These are phyloP conservation scores for Clitopilus passeckerianus DNA, from an alignment of 768 basidiomycete genomes.

Conservation along the genomic window DNA sequence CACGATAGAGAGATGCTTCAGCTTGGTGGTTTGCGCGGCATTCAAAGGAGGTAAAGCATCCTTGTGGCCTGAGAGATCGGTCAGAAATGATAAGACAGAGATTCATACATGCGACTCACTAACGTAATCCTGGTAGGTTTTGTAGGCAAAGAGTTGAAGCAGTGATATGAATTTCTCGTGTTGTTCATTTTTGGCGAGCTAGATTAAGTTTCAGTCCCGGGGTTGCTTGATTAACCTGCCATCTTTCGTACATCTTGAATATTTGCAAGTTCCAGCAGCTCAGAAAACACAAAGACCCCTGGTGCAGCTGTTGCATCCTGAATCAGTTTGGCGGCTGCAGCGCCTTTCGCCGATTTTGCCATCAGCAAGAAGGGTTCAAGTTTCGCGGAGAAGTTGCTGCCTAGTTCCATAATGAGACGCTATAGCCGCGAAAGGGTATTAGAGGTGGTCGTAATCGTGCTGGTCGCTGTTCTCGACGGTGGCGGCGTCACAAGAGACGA, in stretches of 20 bases:
- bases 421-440: not conserved
- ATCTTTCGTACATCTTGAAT: constrained; percentile 69
- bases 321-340: constrained; percentile 85
- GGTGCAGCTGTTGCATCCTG: constrained; percentile 84
- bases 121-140: constrained; percentile 79
- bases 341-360: constrained; percentile 88
- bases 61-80: constrained; percentile 51
- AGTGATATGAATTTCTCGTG: constrained; percentile 57
- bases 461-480: not conserved
- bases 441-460: not conserved
- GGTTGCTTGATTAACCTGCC: not conserved
- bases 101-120: constrained; percentile 31
- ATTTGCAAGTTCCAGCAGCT: constrained; percentile 77
- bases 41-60: constrained; percentile 64
- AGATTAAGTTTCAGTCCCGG: constrained; percentile 2
- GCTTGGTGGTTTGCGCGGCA: constrained; percentile 72
- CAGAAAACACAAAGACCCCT: constrained; percentile 90
- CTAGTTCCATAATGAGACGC: constrained; percentile 48
- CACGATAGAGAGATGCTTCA: constrained; percentile 91
- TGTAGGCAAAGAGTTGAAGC: constrained; percentile 86
- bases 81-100: not conserved
- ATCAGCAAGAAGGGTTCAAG: constrained; percentile 90
- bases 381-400: constrained; percentile 58
- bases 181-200: constrained; percentile 70
- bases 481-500: not conserved